A percentile compares a stretch with the other conserved stretches of the same genome.
phyloP scores from a whole-genome alignment of 768 basidiomycete genomes.

The Phaeolepiota aurea region DNA sequence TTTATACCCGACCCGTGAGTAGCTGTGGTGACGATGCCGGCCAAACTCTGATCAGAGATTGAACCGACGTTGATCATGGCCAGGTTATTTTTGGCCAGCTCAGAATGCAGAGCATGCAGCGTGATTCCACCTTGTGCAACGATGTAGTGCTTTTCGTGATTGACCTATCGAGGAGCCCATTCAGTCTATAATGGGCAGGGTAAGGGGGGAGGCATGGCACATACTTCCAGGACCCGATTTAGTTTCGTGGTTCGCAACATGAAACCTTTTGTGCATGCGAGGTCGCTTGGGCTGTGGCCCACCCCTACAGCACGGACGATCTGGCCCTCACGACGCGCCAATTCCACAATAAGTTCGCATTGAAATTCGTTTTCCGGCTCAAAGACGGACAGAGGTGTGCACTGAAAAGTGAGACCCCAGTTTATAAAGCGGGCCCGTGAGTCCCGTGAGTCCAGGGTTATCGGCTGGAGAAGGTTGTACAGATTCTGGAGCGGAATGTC shows the following conservation, averaged over 20 bases:
- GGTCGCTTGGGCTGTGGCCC: constrained; percentile 90
- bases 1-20: constrained; percentile 87
- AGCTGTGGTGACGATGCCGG: constrained; percentile 86
- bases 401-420: constrained; percentile 80
- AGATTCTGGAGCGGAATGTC: constrained; percentile 38
- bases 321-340: constrained; percentile 66
- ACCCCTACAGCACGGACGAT: constrained; percentile 78
- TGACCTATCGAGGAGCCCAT: constrained; percentile 43
- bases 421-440: constrained; percentile 55
- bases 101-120: constrained; percentile 63
- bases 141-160: constrained; percentile 57
- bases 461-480: constrained; percentile 43
- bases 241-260: constrained; percentile 77
- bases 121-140: constrained; percentile 74
- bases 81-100: constrained; percentile 56
- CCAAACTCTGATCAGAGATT: constrained; percentile 94
- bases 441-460: constrained; percentile 37
- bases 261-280: constrained; percentile 83
- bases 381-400: constrained; percentile 63
- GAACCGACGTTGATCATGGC: constrained; percentile 93
- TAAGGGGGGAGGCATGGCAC: constrained; percentile 15
- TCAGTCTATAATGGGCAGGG: constrained; percentile 5
- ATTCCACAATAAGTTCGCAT: constrained; percentile 69
- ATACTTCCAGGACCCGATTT: constrained; percentile 69
- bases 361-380: constrained; percentile 64